phyloP scores from a whole-genome alignment of 2,329 filamentous ascomycete genomes.

The Aspergillus sp. region DNA sequence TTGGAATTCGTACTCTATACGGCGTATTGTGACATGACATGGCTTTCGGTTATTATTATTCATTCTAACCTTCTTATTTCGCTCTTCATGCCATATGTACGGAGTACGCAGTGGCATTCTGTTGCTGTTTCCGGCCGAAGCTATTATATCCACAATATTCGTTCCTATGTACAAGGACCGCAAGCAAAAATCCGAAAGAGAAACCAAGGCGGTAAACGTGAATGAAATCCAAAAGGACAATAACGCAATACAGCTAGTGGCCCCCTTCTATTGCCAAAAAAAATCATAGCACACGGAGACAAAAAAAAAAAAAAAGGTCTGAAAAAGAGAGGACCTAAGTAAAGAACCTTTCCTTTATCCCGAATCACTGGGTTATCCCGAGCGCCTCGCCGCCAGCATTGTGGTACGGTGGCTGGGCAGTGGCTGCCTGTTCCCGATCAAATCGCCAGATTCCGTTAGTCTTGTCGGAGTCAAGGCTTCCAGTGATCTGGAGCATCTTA shows the following conservation, averaged over 20 bases:
- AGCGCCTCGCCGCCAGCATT: slow-evolving; percentile 33
- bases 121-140: neutral
- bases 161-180: neutral
- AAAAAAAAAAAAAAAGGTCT: neutral
- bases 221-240: neutral
- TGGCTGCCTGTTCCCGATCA: slow-evolving; percentile 48
- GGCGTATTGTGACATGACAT: no score
- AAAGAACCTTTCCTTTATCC: neutral
- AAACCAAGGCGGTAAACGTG: neutral
- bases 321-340: neutral
- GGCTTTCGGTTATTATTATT: no score
- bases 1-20: no score
- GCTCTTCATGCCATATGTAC: no score
- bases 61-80: no score
- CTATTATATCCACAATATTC: neutral
- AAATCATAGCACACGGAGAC: neutral
- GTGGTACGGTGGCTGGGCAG: slow-evolving; percentile 38
- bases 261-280: no score
- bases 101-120: no score
- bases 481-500: slow-evolving; percentile 32
- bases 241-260: neutral
- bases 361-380: slow-evolving; percentile 23
- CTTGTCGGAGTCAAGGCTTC: slow-evolving; percentile 53
- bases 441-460: slow-evolving; percentile 67
- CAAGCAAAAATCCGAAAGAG: neutral